Base-by-base conservation (phyloP, 192 early-diverging fungal species). In the Linnemannia hyalina region DNA sequence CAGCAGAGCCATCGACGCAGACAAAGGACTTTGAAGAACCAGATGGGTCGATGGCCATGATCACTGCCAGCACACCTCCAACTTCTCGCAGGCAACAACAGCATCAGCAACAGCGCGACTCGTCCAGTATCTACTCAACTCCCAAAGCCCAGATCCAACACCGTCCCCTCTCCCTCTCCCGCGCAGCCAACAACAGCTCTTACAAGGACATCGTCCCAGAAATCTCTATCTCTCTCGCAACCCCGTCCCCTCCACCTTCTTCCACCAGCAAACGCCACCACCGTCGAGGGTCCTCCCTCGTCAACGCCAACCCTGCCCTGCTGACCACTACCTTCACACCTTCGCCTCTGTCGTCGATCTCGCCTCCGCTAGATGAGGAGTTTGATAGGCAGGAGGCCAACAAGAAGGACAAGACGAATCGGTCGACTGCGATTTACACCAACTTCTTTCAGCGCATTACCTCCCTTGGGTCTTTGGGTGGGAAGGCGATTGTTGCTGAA, bases 211-310 rank as follows among this genome's bases (percentile, higher is more conserved):
- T 6, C 65, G 68, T 85, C 38, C 83, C 83, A 20, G 83, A 85
- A 4, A 85, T 85, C 23, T 38, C 82, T 1, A 85, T 80, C 55
- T 73, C 40, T 7, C 36, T 63, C 0, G 74, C 78, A 8, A 85
- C 83, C 18, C 83, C 83, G 6, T 80, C 82, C 6, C 77, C 83
- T 35, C 74, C 73, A 41, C 22, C 68, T 20, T 57, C 63, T 7
- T 9, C n/a, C 44, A 52, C 42, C 22, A 18, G 40, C 40, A 68
- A 65, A 32, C 75, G 32, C 22, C 81, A 77, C 65, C 75, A 54
- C 49, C 81, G 70, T 36, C 35, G 63, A 10, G 74, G 72, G 36
- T 83, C 82, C 1, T 57, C 70, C 2, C 46, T 29, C 29, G 41
- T 29, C 44, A 70, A 26, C 44, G 38, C 32, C 42, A 70, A 75